phyloP scores from a whole-genome alignment of 768 basidiomycete species.

The Leccinum aurantiacum region DNA sequence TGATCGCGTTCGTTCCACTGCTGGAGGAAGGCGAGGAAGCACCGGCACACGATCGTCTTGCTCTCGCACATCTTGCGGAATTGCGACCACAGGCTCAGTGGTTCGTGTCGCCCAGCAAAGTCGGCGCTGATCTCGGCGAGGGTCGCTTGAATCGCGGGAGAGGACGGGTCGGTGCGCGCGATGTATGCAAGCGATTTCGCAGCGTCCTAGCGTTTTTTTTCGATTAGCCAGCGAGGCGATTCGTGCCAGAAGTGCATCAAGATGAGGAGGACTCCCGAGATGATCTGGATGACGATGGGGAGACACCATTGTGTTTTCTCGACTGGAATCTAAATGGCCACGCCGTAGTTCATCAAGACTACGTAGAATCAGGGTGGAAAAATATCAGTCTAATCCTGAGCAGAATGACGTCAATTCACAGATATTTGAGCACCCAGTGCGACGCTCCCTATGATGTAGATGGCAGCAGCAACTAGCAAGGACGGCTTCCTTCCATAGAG shows the following conservation, averaged over 20 bases:
- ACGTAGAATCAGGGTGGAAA: background rate
- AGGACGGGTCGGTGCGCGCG: conserved; percentile 13
- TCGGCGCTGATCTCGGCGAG: too few species aligned
- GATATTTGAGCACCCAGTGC: conserved; percentile 32
- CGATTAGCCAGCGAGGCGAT: conserved; percentile 42
- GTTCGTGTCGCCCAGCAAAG: background rate
- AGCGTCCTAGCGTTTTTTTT: conserved; percentile 25
- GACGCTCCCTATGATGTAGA: conserved; percentile 11
- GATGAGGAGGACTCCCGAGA: conserved; percentile 38
- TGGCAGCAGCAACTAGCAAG: too few species aligned
- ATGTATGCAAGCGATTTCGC: conserved; percentile 30
- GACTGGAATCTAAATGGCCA: conserved; percentile 23
- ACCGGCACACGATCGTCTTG: conserved; percentile 27
- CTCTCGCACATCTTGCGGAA: conserved; percentile 36
- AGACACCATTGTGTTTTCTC: conserved; percentile 37
- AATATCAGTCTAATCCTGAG: background rate
- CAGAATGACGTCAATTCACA: background rate
- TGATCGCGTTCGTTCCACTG: conserved; percentile 43
- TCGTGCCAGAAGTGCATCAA: conserved; percentile 40
- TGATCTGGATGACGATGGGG: conserved; percentile 36
- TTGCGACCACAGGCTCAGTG: conserved; percentile 22
- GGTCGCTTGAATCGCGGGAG: too few species aligned
- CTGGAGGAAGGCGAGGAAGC: conserved; percentile 35
- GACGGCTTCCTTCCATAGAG: too few species aligned
- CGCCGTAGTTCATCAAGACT: conserved; percentile 40